Evolutionary conservation across 1,139 yeast species (phyloP).

Genomic region (Yamadazyma dushanensis): DNA sequence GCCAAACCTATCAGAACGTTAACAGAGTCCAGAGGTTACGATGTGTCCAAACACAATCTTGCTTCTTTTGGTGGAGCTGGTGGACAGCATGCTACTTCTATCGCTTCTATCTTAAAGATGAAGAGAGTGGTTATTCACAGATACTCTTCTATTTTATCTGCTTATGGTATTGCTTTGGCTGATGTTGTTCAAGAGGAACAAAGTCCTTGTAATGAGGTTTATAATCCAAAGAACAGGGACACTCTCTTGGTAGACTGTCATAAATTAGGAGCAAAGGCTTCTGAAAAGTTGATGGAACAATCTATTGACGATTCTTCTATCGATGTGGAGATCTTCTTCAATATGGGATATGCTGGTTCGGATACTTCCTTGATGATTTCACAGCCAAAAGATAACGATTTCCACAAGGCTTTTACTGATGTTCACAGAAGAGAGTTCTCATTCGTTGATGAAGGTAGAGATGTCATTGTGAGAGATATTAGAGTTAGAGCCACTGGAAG

Average conservation of each 20-base stretch:
- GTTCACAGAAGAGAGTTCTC: slow-evolving; percentile 70
- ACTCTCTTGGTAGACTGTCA: slow-evolving; percentile 10
- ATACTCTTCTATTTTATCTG: slow-evolving; percentile 22
- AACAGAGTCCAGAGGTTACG: slow-evolving; percentile 20
- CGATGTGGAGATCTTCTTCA: slow-evolving; percentile 15
- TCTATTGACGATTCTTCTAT: slow-evolving; percentile 10
- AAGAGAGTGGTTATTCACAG: slow-evolving; percentile 18
- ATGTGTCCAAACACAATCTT: slow-evolving; percentile 18
- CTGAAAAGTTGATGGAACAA: slow-evolving; percentile 9
- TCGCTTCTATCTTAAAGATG: slow-evolving; percentile 20
- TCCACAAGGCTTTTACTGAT: slow-evolving; percentile 40
- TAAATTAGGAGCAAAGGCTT: slow-evolving; percentile 4
- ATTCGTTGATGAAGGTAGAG: slow-evolving; percentile 55
- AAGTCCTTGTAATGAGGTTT: slow-evolving; percentile 16
- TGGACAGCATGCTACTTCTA: slow-evolving; percentile 21
- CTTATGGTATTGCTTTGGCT: slow-evolving; percentile 22
- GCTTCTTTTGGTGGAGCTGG: slow-evolving; percentile 25
- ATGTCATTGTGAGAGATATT: slow-evolving; percentile 22
- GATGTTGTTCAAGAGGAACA: slow-evolving; percentile 21
- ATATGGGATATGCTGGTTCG: slow-evolving; percentile 22
- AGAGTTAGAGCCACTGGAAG: slow-evolving; percentile 17
- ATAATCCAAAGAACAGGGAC: slow-evolving; percentile 9
- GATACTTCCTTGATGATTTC: slow-evolving; percentile 19
- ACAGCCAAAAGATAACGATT: slow-evolving; percentile 21
- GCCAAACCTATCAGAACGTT: slow-evolving; percentile 21